Evolutionary conservation across 495 filamentous ascomycete genomes (phyloP), one percentile per base, ranked within the genome.

Genomic region (Darksidea phi): DNA sequence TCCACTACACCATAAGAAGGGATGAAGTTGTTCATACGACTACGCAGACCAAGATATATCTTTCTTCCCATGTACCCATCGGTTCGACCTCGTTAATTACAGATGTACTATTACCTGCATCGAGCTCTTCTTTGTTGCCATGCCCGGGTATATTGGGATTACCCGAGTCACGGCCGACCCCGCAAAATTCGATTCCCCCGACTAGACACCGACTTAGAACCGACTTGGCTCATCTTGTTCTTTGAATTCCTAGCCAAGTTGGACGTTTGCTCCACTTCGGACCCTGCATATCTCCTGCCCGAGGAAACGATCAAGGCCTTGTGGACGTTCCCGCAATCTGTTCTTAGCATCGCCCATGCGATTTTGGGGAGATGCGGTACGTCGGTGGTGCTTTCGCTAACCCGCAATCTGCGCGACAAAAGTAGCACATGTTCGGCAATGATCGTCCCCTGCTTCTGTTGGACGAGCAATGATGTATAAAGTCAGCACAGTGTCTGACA

Each of bases 201-300:
- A 15, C 52, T 62, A 49, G 59, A 43, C 59, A 38, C 60, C 60
- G 60, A 26, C 60, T 63, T 63, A 52, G 46, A 26, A 38, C 60
- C 50, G 52, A 32, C 28, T 32, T 32, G 28, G 28, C 3, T 32
- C n/a, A n/a, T n/a, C n/a, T n/a, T n/a, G n/a, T n/a, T n/a, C n/a
- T n/a, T n/a, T n/a, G n/a, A n/a, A n/a, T n/a, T n/a, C n/a, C n/a
- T n/a, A n/a, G n/a, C n/a, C n/a, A n/a, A n/a, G n/a, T n/a, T n/a
- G n/a, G n/a, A n/a, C n/a, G n/a, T n/a, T n/a, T n/a, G n/a, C n/a
- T n/a, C n/a, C n/a, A n/a, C n/a, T n/a, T n/a, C n/a, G n/a, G n/a
- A n/a, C n/a, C n/a, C n/a, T n/a, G n/a, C n/a, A n/a, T n/a, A n/a
- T n/a, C n/a, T n/a, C n/a, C n/a, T n/a, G n/a, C n/a, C n/a, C n/a